A percentile compares a stretch with the other conserved stretches of the same genome.
Evolutionary conservation across 1,284 basidiomycete species (phyloP).

Genomic region (Leccinum variabile): DNA sequence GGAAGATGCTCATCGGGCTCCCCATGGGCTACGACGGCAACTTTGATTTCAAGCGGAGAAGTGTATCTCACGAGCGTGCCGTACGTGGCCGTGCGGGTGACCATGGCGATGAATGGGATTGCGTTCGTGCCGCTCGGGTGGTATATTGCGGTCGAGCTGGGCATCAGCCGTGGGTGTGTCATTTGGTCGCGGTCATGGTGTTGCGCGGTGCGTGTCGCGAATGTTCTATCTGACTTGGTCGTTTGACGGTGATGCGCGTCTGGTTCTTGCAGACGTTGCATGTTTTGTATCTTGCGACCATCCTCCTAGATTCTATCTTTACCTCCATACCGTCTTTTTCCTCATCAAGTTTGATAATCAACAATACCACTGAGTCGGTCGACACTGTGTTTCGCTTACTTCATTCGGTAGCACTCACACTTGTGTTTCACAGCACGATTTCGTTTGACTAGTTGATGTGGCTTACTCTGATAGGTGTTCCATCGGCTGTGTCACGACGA

Average conservation of each 20-base stretch:
- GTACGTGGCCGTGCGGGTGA: conserved; percentile 92
- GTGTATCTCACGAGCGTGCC: conserved; percentile 85
- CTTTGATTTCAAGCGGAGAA: conserved; percentile 94
- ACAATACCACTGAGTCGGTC: conserved; percentile 74
- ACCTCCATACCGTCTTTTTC: conserved; percentile 95
- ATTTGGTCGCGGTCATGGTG: conserved; percentile 93
- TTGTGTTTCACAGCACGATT: conserved; percentile 63
- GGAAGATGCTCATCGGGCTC: conserved; percentile 98
- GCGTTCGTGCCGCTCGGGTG: conserved; percentile 96
- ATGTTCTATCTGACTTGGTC: neutral
- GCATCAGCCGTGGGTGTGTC: conserved; percentile 88
- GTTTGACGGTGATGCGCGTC: neutral
- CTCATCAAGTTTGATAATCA: conserved; percentile 97
- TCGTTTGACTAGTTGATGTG: conserved; percentile 97
- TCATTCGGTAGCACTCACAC: conserved; percentile 6
- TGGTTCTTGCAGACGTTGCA: conserved; percentile 70
- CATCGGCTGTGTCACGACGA: conserved; percentile 88
- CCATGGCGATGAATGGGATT: conserved; percentile 93
- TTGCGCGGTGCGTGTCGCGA: conserved; percentile 66
- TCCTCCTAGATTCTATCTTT: conserved; percentile 97
- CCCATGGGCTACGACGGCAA: conserved; percentile 90
- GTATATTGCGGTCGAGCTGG: conserved; percentile 95
- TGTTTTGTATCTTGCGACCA: conserved; percentile 96
- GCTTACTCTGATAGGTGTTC: conserved; percentile 87
- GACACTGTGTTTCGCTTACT: neutral